A percentile compares a stretch with the other conserved stretches of the same genome.
phyloP scores from a whole-genome alignment of 1,284 basidiomycete species.

The Phellinidium pouzarii region DNA sequence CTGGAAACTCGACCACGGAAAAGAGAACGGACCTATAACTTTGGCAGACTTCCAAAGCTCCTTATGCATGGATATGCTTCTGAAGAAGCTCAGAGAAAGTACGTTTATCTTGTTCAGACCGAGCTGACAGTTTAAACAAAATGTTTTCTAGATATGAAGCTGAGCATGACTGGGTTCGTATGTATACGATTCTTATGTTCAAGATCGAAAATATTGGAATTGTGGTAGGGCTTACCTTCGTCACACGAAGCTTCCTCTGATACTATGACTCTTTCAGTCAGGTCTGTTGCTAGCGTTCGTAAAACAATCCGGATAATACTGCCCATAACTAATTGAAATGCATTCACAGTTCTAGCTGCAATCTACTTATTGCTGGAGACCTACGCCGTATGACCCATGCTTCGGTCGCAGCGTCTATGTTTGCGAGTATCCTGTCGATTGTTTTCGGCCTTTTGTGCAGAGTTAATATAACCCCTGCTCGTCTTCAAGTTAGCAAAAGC shows the following conservation, averaged over 20 bases:
- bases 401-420: constrained; percentile 11
- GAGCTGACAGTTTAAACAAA: not conserved
- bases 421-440: constrained; percentile 13
- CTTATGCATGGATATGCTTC: constrained; percentile 14
- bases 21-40: not conserved
- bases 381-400: constrained; percentile 14
- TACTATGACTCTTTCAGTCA: constrained; percentile 3
- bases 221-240: not conserved
- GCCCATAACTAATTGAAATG: too few relatives aligned
- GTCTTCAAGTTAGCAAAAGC: constrained; percentile 9
- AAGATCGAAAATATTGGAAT: constrained; percentile 16
- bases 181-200: constrained; percentile 13
- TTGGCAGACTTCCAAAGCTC: constrained; percentile 11
- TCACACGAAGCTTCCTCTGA: not conserved
- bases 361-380: constrained; percentile 12
- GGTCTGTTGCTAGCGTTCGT: constrained; percentile 13
- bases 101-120: not conserved
- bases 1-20: not conserved
- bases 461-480: constrained; percentile 14
- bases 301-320: too few relatives aligned
- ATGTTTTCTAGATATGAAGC: constrained; percentile 1
- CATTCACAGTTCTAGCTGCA: constrained; percentile 8
- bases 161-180: constrained; percentile 7
- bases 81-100: constrained; percentile 11
- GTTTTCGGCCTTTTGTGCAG: constrained; percentile 12